These are phyloP conservation scores for Apiospora phragmitis DNA, from an alignment of 2,329 filamentous ascomycete species.

Conservation along the genomic window DNA sequence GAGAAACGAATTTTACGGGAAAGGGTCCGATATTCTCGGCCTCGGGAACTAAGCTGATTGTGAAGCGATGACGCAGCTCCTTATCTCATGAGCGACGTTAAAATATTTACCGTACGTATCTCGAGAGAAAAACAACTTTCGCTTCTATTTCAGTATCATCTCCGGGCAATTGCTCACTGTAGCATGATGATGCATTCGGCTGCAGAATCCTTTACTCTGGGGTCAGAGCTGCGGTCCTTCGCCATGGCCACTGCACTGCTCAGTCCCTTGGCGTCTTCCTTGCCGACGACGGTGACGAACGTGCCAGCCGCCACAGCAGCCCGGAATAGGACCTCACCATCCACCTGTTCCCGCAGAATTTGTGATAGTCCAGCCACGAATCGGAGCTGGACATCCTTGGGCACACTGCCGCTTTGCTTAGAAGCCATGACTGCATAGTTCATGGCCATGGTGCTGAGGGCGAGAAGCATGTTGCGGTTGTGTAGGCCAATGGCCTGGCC, in stretches of 20 bases:
- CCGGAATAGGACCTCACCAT: conserved; percentile 82
- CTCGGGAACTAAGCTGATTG: background rate
- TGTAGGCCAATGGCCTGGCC: conserved; percentile 49
- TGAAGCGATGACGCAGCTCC: background rate
- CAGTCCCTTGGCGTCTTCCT: conserved; percentile 43
- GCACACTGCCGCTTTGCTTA: conserved; percentile 28
- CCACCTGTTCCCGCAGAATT: conserved; percentile 66
- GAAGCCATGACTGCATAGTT: conserved; percentile 79
- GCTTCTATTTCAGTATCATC: background rate
- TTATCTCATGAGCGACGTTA: background rate
- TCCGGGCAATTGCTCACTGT: conserved; percentile 15
- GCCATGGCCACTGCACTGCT: conserved; percentile 44
- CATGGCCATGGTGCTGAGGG: conserved; percentile 77
- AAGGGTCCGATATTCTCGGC: background rate
- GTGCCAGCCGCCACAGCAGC: conserved; percentile 83
- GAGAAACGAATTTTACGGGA: background rate
- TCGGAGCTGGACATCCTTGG: conserved; percentile 43
- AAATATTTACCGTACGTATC: background rate
- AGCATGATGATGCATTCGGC: conserved; percentile 46
- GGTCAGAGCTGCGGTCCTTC: conserved; percentile 45
- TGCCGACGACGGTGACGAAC: conserved; percentile 59
- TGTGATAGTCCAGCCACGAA: conserved; percentile 63
- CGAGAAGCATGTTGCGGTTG: conserved; percentile 82
- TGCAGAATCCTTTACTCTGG: conserved; percentile 47
- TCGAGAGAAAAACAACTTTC: background rate